Conservation (phyloP, 208 protist genomes). For the Balamuthia mandrillaris region DNA sequence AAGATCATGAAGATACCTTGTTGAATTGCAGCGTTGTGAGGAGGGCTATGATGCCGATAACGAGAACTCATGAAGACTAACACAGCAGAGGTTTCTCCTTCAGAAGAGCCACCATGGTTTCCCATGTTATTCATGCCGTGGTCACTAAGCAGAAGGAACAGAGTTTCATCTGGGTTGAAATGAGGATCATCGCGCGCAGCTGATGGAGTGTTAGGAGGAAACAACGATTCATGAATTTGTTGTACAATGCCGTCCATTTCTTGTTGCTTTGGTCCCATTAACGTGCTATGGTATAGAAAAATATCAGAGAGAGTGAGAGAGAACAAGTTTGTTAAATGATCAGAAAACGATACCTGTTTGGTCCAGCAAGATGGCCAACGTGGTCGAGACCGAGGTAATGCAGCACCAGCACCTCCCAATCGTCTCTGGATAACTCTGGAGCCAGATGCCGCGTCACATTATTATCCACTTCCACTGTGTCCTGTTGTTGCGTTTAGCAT, state of each 20-base stretch:
- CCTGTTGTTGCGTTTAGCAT: too few species aligned
- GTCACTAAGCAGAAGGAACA: slow-evolving; percentile 40
- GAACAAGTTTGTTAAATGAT: too few species aligned
- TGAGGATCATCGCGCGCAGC: too few species aligned
- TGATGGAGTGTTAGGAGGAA: too few species aligned
- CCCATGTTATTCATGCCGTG: slow-evolving; percentile 50
- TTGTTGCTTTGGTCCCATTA: not conserved
- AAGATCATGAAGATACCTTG: too few species aligned
- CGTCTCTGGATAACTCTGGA: not conserved
- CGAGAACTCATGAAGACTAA: not conserved
- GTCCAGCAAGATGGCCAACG: slow-evolving; percentile 47
- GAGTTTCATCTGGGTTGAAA: too few species aligned
- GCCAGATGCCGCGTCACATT: slow-evolving; percentile 44
- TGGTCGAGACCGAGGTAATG: slow-evolving; percentile 62
- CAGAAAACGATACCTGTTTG: not conserved
- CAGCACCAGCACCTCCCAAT: slow-evolving; percentile 40
- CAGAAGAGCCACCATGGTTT: slow-evolving; percentile 39
- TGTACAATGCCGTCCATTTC: not conserved
- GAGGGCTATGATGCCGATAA: too few species aligned
- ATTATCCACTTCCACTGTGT: slow-evolving; percentile 34
- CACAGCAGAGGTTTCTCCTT: not conserved
- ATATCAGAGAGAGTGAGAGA: too few species aligned
- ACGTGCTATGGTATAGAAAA: not conserved
- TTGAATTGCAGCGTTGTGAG: too few species aligned
- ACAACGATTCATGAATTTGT: not conserved